Evolutionary conservation across 371 early-diverging fungal genomes (phyloP), one percentile per base, ranked within the genome.

Genomic region (Catenaria anguillulae): DNA sequence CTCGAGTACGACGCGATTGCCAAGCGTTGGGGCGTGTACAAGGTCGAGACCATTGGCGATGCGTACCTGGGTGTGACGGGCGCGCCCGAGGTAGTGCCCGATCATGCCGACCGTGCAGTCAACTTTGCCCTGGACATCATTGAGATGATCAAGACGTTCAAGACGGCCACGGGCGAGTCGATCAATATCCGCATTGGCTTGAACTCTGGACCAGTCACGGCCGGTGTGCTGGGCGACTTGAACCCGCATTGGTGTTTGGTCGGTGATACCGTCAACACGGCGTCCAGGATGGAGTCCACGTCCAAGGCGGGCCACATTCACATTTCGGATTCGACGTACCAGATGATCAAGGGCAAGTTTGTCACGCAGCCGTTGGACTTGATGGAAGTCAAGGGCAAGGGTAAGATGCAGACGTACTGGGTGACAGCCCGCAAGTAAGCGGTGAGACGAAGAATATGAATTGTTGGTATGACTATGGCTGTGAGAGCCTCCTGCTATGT

Each of bases 231-330:
- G 37, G 75, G 75, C 26, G 71, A 69, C 52, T 55, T 62, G 13
- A 75, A 71, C 62, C 75, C 75, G 19, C 73, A 70, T 61, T 75
- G 69, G 67, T 75, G 75, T 60, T 55, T 75, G 45, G 71, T 75
- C 50, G 75, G 75, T 23, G 75, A 74, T 43, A 70, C 75, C 29
- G 75, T 74, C 37, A 74, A 73, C 66, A 74, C 75, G 31, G 75
- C 75, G 4, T 74, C 75, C 23, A 67, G 66, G 26, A 65, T 65
- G 65, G 71, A 73, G 52, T 66, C 69, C 4, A 73, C 71, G 26
- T 73, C 73, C 29, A 73, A 71, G 65, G 64, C 75, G 4, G 64
- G 70, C 60, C 62, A 52, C 56, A 70, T 75, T 42, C 73, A 75
- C 63, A 70, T 71, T 52, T 67, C 70, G 45, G 75, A 75, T 58